Evolutionary conservation across 257 asterid species (phyloP), one percentile per base, ranked within the genome.

Genomic region (Solanum pimpinellifolium): DNA sequence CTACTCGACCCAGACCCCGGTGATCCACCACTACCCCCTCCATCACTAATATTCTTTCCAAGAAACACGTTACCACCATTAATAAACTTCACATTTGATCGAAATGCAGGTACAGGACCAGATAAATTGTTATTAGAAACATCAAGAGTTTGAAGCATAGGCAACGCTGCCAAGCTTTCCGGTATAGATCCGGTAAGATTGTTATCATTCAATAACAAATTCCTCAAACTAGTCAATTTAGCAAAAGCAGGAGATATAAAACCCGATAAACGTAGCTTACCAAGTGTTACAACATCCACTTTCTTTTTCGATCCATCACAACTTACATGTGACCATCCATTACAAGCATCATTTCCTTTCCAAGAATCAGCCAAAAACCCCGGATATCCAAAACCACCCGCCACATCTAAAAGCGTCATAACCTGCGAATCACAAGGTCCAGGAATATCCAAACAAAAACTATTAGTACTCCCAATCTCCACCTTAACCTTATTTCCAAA

Each of bases 351-450:
- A 65, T 97, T 97, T 29, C 96, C 98, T 31, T 16, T 44, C 99
- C 98, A 97, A 27, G 94, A 68, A 65, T 92, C 95, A 4, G 98
- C 99, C 88, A 96, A 87, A 12, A 86, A 3, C 86, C 49, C 72
- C 0, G 99, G 99, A 73, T 92, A 96, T 60, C 97, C 98, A 0
- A 96, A 82, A 83, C 93, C 95, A 56, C 90, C 95, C 11, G 98
- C 98, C 87, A 96, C 95, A 41, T 83, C 94, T 56, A 96, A 94
- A 85, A 96, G 98, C 5, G 90, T 87, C 41, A 90, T 89, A 68
- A 95, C 98, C 87, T 95, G 98, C 1, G 96, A 95, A 90, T 97
- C 96, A 84, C 98, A 97, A 41, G 97, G 95, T 41, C 98, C 93
- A 0, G 97, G 97, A 39, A 84, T 80, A 15, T 83, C 84, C 83